Evolutionary conservation across 768 basidiomycete species (phyloP).

Genomic region (Suillus ampliporus): DNA sequence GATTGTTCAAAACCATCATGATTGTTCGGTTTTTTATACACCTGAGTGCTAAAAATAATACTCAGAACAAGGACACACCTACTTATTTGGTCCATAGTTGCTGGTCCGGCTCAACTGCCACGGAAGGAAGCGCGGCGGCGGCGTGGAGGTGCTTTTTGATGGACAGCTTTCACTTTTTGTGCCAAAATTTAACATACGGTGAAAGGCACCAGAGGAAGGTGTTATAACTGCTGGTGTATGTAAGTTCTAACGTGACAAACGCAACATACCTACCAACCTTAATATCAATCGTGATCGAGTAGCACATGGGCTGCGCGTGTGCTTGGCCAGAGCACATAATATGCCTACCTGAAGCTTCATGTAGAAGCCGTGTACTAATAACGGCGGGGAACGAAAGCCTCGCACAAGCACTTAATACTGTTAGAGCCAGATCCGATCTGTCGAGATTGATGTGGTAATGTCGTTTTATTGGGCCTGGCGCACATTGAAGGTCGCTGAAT

Average conservation of each 20-base stretch:
- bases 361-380: conserved; percentile 9
- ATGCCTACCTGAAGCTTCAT: conserved; percentile 8
- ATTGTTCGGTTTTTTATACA: neutral
- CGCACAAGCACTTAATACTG: conserved; percentile 8
- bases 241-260: conserved; percentile 3
- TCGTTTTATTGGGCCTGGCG: conserved; percentile 1
- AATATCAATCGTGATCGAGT: neutral
- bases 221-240: neutral
- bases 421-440: conserved; percentile 8
- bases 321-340: conserved; percentile 7
- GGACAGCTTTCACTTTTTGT: too few species aligned
- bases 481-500: neutral
- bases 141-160: neutral
- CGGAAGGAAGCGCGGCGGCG: neutral
- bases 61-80: neutral
- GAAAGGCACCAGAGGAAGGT: neutral
- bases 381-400: conserved; percentile 1
- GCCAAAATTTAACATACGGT: neutral
- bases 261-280: neutral
- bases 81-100: neutral
- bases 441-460: conserved; percentile 3
- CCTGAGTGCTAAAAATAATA: neutral
- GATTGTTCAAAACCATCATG: neutral
- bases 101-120: neutral
- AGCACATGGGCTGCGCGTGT: conserved; percentile 3